Percentiles rank a stretch among this genome's conserved stretches.
Evolutionary conservation across 2,329 filamentous ascomycete genomes (phyloP).

Genomic region (Paecilomyces dactylethromorphus): DNA sequence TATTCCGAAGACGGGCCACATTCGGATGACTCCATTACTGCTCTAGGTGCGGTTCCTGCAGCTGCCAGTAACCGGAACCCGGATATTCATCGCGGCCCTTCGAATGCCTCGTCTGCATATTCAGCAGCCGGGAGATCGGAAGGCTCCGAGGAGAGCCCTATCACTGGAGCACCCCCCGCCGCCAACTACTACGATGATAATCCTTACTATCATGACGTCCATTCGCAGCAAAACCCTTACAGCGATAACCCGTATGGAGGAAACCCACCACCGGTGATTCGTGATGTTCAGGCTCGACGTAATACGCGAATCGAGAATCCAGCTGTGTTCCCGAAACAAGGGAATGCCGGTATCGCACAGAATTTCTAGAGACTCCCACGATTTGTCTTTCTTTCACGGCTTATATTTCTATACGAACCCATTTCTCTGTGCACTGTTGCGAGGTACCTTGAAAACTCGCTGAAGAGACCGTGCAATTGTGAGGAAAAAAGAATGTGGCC

Average conservation of each 20-base stretch:
- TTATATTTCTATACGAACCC: background rate
- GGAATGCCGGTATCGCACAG: slow-evolving; percentile 87
- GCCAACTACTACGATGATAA: slow-evolving; percentile 50
- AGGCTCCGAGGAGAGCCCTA: slow-evolving; percentile 49
- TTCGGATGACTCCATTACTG: slow-evolving; percentile 71
- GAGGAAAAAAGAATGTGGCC: background rate
- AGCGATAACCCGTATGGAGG: slow-evolving; percentile 49
- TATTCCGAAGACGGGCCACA: slow-evolving; percentile 56
- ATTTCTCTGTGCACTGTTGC: background rate
- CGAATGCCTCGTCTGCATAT: slow-evolving; percentile 94
- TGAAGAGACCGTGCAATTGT: background rate
- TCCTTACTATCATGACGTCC: slow-evolving; percentile 47
- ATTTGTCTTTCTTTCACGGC: background rate
- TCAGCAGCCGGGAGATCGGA: slow-evolving; percentile 73
- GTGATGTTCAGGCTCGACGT: slow-evolving; percentile 83
- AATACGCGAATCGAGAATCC: slow-evolving; percentile 94
- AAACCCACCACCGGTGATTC: slow-evolving; percentile 72
- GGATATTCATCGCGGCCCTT: slow-evolving; percentile 80
- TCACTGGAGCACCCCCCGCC: slow-evolving; percentile 38
- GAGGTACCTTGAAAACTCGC: background rate
- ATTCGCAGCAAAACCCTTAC: slow-evolving; percentile 45
- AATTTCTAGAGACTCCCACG: slow-evolving; percentile 64
- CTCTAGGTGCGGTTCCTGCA: slow-evolving; percentile 63
- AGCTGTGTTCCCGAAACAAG: slow-evolving; percentile 80
- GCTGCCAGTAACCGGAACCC: slow-evolving; percentile 57